Evolutionary conservation across 2,329 filamentous ascomycete species (phyloP).

Genomic region (Tolypocladium amazonense): DNA sequence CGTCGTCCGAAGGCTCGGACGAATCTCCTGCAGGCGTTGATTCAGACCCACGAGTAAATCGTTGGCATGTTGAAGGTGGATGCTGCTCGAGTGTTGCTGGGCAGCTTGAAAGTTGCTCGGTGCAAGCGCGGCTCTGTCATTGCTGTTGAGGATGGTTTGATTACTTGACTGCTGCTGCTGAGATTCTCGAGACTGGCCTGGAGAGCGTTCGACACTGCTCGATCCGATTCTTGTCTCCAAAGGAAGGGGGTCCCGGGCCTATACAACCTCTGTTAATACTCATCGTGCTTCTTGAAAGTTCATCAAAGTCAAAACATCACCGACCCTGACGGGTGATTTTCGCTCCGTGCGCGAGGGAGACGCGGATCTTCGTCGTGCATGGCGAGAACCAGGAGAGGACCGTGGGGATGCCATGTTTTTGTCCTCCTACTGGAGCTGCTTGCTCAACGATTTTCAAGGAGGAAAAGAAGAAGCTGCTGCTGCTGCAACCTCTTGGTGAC

Average conservation of each 20-base stretch:
- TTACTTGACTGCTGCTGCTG: neutral
- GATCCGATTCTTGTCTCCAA: neutral
- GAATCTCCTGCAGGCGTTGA: neutral
- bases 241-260: neutral
- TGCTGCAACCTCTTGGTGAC: neutral
- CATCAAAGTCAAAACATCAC: neutral
- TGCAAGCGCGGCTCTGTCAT: too few species aligned
- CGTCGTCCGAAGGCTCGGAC: neutral
- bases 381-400: neutral
- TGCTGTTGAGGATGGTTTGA: neutral
- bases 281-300: neutral
- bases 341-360: neutral
- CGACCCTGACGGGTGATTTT: neutral
- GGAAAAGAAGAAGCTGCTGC: neutral
- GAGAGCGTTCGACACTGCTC: neutral
- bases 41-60: neutral
- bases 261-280: neutral
- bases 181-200: neutral
- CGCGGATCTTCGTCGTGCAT: neutral
- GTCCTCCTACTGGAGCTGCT: neutral
- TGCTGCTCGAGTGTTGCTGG: neutral
- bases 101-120: neutral
- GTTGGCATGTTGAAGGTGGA: neutral
- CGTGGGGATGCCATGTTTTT: neutral
- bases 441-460: neutral